Evolutionary conservation across 441 rosid species (phyloP), one percentile per base, ranked within the genome.

Genomic region (Daphne laureola): DNA sequence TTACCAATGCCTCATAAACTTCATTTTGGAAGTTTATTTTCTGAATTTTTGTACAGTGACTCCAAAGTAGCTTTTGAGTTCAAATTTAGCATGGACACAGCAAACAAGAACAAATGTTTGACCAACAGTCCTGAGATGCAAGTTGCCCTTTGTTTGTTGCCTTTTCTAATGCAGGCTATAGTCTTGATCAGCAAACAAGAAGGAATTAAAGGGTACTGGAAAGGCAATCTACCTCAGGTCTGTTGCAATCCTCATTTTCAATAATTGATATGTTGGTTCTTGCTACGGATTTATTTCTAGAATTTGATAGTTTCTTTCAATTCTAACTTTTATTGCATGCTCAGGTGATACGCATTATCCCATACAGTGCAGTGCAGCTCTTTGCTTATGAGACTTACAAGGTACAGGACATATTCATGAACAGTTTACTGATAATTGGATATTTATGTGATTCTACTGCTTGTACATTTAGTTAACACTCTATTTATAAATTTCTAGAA

Each of bases 191-290:
- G 89, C 52, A 87, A 82, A 73, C 87, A 93, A 68, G 97, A 82
- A 72, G 99, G 97, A 31, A 51, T 90, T 27, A 93, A 80, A 74
- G 97, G 99, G 35, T 93, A 85, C 51, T 87, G 99, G 99, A 93
- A 93, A 78, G 99, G 97, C 53, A 90, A 93, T 68, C 75, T 93
- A 47, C 97, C 99, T 48, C 98, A 93, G 97, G 97, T 89, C 44
- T 63, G 42, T 42, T 36, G 8, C 46, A 14, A 54, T 59, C 58
- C 36, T 47, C 48, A 14, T 26, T 57, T 41, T 12, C 13, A 47
- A 16, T 50, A 11, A 42, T 31, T 40, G 8, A 6, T 26, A 16
- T 35, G 49, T n/a, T 13, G 13, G 49, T 25, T 56, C 17, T 61
- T 55, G 0, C 8, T 4, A 36, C 12, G 5, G 8, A 49, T 49